Base-by-base conservation (phyloP, 2,329 filamentous ascomycete species). In the Teratosphaeria destructans region DNA sequence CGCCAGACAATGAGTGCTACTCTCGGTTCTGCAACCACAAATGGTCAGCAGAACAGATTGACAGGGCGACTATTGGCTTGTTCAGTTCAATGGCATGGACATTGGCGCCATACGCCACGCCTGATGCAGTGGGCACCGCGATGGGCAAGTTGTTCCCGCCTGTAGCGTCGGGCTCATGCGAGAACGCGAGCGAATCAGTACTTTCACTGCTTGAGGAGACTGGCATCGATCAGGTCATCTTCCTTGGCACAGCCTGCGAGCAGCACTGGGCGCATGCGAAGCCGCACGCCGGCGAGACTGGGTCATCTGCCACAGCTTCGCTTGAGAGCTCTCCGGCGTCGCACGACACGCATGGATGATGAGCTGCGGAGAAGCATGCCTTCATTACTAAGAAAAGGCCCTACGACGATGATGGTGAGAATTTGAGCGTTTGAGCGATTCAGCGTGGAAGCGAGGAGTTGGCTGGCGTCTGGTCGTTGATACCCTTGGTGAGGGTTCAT, bases 1-100 rank as follows among this genome's bases (percentile, higher is more conserved):
- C 69, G 10, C 64, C 65, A 2, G 53, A 34, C 7, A 43, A n/a
- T 14, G 57, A 61, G 5, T 60, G 62, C 60, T 66, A 65, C 63
- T 59, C 66, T 26, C 57, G 57, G 29, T 39, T 68, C 5, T 61
- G 62, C 23, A 55, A 60, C 14, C 49, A 43, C n/a, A 32, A 58
- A 23, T 62, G 55, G 16, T 58, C 61, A 19, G 61, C 60, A 5
- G 56, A 61, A 12, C 56, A 66, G 12, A 61, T 68, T 54, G 60
- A 63, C n/a, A 7, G 35, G 5, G 52, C 54, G 23, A 61, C 43
- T 11, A n/a, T 49, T 49, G 43, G 19, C 43, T 49, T 49, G 43
- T 49, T 49, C 19, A 49, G 43, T 1, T 5, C 4, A 19, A 19
- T 49, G 43, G 16, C 6, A 49, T 49, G 43, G 43, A 49, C 16